Evolutionary conservation across 1,284 basidiomycete genomes (phyloP), one percentile per base, ranked within the genome.

Genomic region (Hymenochaete sp.): DNA sequence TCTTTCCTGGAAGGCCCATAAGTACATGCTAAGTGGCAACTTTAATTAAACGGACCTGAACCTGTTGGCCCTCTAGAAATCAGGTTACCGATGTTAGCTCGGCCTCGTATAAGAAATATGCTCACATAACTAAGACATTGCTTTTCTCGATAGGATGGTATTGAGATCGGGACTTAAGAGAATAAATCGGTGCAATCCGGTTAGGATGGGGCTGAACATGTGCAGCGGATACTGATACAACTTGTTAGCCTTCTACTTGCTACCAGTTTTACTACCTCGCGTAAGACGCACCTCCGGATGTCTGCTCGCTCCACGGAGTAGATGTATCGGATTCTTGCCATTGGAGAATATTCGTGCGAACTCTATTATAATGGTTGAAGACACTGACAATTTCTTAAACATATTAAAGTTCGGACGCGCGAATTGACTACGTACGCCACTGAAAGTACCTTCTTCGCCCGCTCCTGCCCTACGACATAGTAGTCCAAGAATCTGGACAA

Each of bases 381-480:
- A 93, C 88, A 25, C 91, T 93, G 55, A 2, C 38, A 40, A 50
- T 35, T 54, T 42, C 38, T 49, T 19, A 43, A 26, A 54, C 45
- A 8, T 52, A 41, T 33, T 53, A 52, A 46, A 50, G 45, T 19
- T 49, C 52, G 42, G 39, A 50, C 14, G 32, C 4, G 21, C 3
- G 50, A 47, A 11, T 13, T 45, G 28, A n/a, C n/a, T 5, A 71
- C 84, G 57, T 60, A 89, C 86, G 87, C 88, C 33, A 93, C 93
- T 25, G 90, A 89, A 14, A 97, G 73, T 8, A 90, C 83, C 60
- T 92, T 91, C 73, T 97, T 97, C 2, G 93, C 93, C 51, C 73
- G 74, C 52, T 89, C 85, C 61, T 97, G 93, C 2, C 93, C 93
- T 10, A 97, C 76, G n/a, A 97, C 81, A 59, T 85, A 95, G 57